Conservation (phyloP, 83 land plant species). For the Picea engelmannii region DNA sequence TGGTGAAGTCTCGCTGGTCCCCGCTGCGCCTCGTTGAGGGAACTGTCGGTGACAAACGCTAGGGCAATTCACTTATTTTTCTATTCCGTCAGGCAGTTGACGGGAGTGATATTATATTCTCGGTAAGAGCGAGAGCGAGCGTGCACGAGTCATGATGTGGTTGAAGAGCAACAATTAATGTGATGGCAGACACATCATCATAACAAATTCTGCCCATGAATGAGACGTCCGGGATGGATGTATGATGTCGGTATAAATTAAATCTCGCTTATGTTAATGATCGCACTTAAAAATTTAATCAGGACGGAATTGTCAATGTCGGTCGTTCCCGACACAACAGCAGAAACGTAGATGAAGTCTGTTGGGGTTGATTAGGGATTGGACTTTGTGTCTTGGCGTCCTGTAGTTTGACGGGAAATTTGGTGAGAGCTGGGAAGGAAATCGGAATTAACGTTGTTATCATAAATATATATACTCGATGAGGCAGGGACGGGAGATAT, state of each 20-base stretch:
- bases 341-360: background rate
- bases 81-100: background rate
- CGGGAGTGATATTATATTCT: slow-evolving; percentile 1
- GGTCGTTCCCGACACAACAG: background rate
- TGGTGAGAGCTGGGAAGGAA: no score
- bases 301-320: background rate
- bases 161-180: background rate
- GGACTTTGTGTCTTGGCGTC: background rate
- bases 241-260: background rate
- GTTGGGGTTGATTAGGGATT: background rate
- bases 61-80: background rate
- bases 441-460: background rate
- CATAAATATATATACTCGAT: slow-evolving; percentile 8
- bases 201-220: background rate
- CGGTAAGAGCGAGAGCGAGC: slow-evolving; percentile 12
- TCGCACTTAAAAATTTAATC: background rate
- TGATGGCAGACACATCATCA: slow-evolving; percentile 12
- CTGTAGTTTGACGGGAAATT: background rate
- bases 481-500: background rate
- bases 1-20: background rate
- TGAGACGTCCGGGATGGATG: background rate
- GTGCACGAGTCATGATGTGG: slow-evolving; percentile 13
- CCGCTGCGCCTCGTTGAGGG: background rate
- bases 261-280: background rate
- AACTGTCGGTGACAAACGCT: background rate